Base-by-base conservation (phyloP, 192 early-diverging fungal genomes). In the Mortierella hygrophila region DNA sequence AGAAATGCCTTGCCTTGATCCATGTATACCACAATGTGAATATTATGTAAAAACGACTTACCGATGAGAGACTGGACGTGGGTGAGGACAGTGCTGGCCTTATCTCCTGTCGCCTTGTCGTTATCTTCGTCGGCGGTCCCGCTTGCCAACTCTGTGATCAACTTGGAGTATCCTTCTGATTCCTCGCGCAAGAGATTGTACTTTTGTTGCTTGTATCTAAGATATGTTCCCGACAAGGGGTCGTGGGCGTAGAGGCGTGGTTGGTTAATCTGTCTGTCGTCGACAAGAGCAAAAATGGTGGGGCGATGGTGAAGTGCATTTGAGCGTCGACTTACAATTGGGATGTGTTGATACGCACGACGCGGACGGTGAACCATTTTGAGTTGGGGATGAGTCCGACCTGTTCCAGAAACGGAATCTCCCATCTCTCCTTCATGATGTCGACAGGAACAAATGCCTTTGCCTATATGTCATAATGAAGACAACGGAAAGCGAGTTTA, bases 161-260 rank as follows among this genome's bases (percentile, higher is more conserved):
- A 87, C 72, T 95, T 95, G 7, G 96, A 91, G 81, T 94, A 97
- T 2, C 97, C 97, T 74, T 96, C 95, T 40, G 89, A 90, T 81
- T 97, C 95, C 88, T 97, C 97, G 37, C 95, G 90, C 55, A 95
- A 68, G 7, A 97, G 83, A 73, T 97, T 97, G 90, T 92, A 97
- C 78, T 96, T 97, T 74, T 94, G 90, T 79, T 97, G 97, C 69
- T 94, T 94, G 81, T 96, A 97, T 18, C 92, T 92, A 80, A 13
- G 41, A 38, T 35, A 3, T 52, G 49, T 20, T 52, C 49, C 49
- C 49, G 18, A 20, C 37, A 69, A 55, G 38, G 29, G 10, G n/a
- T 6, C 38, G 9, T 38, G 68, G 38, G 18, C 13, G 29, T 11
- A 15, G 0, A 6, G 11, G 55, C 26, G n/a, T 70, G 41, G 54